Evolutionary conservation across 2,329 filamentous ascomycete genomes (phyloP), one percentile per base, ranked within the genome.

Genomic region (Graphiopsis chlorocephala): DNA sequence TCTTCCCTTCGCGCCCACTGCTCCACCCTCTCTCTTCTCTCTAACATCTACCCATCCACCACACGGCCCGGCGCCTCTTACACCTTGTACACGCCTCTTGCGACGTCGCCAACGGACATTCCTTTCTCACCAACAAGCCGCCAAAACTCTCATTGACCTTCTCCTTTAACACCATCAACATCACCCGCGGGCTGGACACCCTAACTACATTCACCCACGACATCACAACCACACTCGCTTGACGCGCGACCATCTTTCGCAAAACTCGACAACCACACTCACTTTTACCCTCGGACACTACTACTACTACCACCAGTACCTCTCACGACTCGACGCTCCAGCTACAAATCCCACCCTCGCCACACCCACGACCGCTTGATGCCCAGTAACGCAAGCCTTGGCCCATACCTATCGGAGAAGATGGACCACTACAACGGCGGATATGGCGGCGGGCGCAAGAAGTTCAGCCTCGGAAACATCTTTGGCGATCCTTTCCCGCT

Each of bases 401-500:
- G 55, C 62, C 56, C 62, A 64, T 59, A 58, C 42, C 47, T 52
- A 38, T 45, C 38, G 53, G 53, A 64, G 53, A 64, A 64, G 55
- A 64, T 64, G 62, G 45, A 64, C 45, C 31, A 50, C 53, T 64
- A 64, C 55, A 48, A 64, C 20, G 50, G 53, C 20, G 23, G 33
- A 47, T 48, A 52, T 29, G 61, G 61, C 55, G 62, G 62, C 26
- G 50, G 62, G 23, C 35, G 50, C 33, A 64, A 64, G 55, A 64
- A 64, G 62, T 89, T 97, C 78, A 90, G 86, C 78, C 79, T 93
- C 78, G 91, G 91, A 76, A 96, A 97, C 80, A 93, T 99, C 72
- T 85, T 97, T 67, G 95, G 95, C 73, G 94, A 99, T 80, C 95
- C 95, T 6, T 98, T 99, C 79, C 93, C 94, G 66, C 86, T 99